A percentile compares a stretch with the other conserved stretches of the same genome.
Evolutionary conservation across 2,329 filamentous ascomycete species (phyloP).

Genomic region (Fusarium azukiicola): DNA sequence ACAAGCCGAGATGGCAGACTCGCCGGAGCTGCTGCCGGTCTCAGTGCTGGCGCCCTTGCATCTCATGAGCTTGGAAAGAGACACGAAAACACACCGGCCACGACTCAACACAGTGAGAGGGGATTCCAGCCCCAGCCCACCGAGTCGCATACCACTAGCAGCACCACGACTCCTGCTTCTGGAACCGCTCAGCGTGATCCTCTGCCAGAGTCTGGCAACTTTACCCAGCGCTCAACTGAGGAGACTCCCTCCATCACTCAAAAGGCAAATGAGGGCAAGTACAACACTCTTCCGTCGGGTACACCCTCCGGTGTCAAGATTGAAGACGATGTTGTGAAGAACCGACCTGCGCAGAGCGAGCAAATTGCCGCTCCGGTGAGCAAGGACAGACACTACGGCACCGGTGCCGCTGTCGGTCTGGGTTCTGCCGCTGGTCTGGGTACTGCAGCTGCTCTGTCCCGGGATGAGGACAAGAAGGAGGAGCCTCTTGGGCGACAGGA

Average conservation of each 20-base stretch:
- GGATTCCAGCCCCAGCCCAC: background rate
- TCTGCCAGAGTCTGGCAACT: slow-evolving; percentile 3
- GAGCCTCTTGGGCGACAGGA: background rate
- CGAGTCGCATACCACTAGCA: background rate
- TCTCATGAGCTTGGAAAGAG: slow-evolving; percentile 17
- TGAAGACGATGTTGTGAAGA: background rate
- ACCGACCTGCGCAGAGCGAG: background rate
- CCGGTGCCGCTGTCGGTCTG: slow-evolving; percentile 11
- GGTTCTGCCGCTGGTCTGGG: slow-evolving; percentile 2
- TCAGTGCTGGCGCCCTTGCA: slow-evolving; percentile 35
- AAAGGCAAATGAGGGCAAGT: slow-evolving; percentile 46
- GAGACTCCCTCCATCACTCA: slow-evolving; percentile 17
- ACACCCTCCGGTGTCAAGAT: slow-evolving; percentile 43
- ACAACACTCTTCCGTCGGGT: slow-evolving; percentile 46
- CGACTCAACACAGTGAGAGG: background rate
- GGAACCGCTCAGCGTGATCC: background rate
- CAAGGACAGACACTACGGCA: slow-evolving; percentile 4
- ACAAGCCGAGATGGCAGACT: slow-evolving; percentile 9
- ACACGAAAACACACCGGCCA: background rate
- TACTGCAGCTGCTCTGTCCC: slow-evolving; percentile 9
- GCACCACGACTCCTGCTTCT: background rate
- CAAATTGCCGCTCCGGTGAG: background rate
- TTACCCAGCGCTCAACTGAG: background rate
- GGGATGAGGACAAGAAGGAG: slow-evolving; percentile 14
- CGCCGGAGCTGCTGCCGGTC: slow-evolving; percentile 29